A percentile compares a stretch with the other conserved stretches of the same genome.
phyloP scores from a whole-genome alignment of 2,329 filamentous ascomycete genomes.

The Trichoderma sp. region DNA sequence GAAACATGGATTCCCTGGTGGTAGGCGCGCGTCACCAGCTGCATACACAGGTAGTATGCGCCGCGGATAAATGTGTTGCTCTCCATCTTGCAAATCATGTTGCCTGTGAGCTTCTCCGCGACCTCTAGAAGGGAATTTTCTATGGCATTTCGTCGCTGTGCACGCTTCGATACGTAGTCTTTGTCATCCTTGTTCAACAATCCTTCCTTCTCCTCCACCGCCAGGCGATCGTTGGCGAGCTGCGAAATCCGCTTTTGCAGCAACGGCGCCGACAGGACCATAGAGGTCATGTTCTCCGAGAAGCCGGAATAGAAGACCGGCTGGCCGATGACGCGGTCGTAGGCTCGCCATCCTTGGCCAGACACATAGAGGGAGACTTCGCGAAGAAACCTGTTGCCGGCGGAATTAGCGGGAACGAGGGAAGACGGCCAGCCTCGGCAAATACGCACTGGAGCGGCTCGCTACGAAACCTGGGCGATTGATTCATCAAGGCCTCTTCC shows the following conservation, averaged over 20 bases:
- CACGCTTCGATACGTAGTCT: conserved; percentile 49
- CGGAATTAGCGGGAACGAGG: conserved; percentile 19
- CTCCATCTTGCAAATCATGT: conserved; percentile 99
- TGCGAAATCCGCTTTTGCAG: conserved; percentile 71
- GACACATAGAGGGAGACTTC: conserved; percentile 93
- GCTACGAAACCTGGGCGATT: conserved; percentile 81
- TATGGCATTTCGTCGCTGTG: conserved; percentile 60
- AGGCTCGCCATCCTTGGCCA: conserved; percentile 91
- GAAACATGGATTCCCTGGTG: conserved; percentile 97
- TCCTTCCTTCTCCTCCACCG: conserved; percentile 74
- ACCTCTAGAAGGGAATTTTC: conserved; percentile 73
- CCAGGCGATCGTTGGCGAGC: conserved; percentile 70
- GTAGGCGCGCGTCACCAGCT: conserved; percentile 87
- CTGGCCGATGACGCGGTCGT: conserved; percentile 85
- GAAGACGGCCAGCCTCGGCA: background rate
- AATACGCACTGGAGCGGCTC: conserved; percentile 56
- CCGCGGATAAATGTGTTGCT: conserved; percentile 87
- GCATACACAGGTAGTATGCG: conserved; percentile 85
- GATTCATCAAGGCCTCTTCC: conserved; percentile 70
- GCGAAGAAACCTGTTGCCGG: conserved; percentile 70
- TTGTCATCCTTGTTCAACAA: conserved; percentile 56
- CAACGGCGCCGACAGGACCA: conserved; percentile 71
- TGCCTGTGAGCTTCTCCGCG: conserved; percentile 80
- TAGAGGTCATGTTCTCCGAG: conserved; percentile 79
- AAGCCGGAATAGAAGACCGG: conserved; percentile 93